Conservation (phyloP, 441 rosid genomes). For the Jatropha podagrica region DNA sequence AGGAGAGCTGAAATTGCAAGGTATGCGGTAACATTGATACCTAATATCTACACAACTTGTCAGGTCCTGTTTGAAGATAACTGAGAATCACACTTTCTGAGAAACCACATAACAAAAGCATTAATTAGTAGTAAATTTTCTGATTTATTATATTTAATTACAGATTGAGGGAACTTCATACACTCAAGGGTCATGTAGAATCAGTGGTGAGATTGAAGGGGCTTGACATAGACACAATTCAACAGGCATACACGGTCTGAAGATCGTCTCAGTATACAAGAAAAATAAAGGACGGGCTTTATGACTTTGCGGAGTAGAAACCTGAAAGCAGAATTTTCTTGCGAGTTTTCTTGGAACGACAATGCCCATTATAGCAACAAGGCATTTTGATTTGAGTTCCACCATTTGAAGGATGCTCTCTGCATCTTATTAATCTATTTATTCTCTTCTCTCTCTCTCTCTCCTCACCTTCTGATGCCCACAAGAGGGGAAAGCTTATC, state of each 20-base stretch:
- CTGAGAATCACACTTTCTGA: not conserved
- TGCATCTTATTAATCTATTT: not conserved
- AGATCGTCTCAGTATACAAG: not conserved
- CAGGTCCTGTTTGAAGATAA: not conserved
- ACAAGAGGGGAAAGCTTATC: slow-evolving; percentile 17
- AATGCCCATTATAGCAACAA: not conserved
- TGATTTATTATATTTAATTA: slow-evolving; percentile 11
- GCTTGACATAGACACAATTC: slow-evolving; percentile 91
- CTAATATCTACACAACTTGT: not conserved
- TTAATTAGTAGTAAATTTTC: not conserved
- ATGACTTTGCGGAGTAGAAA: slow-evolving; percentile 4
- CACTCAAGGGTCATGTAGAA: slow-evolving; percentile 93
- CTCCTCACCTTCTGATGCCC: slow-evolving; percentile 6
- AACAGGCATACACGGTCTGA: slow-evolving; percentile 93
- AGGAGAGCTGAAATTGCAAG: slow-evolving; percentile 98
- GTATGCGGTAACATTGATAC: slow-evolving; percentile 29
- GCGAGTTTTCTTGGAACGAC: slow-evolving; percentile 15
- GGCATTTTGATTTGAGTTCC: not conserved
- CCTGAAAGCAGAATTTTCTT: slow-evolving; percentile 13
- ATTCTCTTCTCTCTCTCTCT: not conserved
- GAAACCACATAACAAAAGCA: not conserved
- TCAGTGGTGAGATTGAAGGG: slow-evolving; percentile 92
- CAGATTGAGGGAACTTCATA: slow-evolving; percentile 93
- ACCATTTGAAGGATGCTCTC: slow-evolving; percentile 18
- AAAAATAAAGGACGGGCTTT: slow-evolving; percentile 16